Base-by-base conservation (phyloP, 345 rosid species). In the Boechera divaricarpa region DNA sequence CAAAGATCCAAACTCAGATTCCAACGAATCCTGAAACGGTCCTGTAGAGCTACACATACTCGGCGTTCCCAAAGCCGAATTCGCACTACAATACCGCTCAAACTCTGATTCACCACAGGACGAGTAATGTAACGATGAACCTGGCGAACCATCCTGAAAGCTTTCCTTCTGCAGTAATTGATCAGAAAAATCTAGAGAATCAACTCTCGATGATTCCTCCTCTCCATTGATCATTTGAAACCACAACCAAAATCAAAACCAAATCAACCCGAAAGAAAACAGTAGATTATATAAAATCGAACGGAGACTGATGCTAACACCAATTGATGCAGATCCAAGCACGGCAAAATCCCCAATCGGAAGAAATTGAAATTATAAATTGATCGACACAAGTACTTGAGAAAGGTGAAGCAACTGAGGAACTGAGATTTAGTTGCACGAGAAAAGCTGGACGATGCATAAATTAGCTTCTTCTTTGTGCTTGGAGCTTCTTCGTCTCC, bases 101-200 rank as follows among this genome's bases (percentile, higher is more conserved):
- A 87, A 85, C 67, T 92, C 97, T 12, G 95, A 90, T 68, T 90
- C 98, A 32, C 90, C 97, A 18, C 95, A 90, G 1, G 97, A 89
- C 16, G 98, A 89, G 77, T 87, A 87, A 70, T 83, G 89, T 72
- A 97, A 86, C n/a, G 85, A 81, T 12, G 85, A 77, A 26, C 65
- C 74, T 0, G 88, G 83, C 5, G 92, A 86, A n/a, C 18, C 85
- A 24, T 78, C 91, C 2, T 62, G 69, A 9, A 80, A 86, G 26
- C 70, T 85, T 72, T 74, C 82, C 64, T 84, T 86, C 15, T 68
- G 63, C 41, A 31, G 49, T 59, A 78, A 47, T 18, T 56, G 70
- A 73, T 79, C 82, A 47, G 64, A 74, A 49, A 77, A 82, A 80
- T 89, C 91, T 28, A 80, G 80, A 76, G 87, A 77, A 74, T 78